phyloP scores from a whole-genome alignment of 805 yeast genomes.

The Wickerhamiella spandovensis region DNA sequence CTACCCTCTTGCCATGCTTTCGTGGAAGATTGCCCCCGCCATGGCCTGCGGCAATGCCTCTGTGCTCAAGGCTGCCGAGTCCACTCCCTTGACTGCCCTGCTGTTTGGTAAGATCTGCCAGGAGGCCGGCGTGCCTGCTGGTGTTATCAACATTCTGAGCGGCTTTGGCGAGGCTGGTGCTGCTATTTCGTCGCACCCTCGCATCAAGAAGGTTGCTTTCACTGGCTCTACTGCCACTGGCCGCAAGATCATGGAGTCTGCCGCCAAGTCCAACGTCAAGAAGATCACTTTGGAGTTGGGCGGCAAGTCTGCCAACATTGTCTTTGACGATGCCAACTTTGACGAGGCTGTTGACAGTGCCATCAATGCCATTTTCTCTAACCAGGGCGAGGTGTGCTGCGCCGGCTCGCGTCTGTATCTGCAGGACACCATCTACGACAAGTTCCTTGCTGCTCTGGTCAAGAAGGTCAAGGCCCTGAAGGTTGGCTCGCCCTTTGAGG shows the following conservation, averaged over 20 bases:
- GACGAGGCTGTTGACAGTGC: conserved; percentile 64
- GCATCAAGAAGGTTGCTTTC: conserved; percentile 81
- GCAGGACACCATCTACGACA: conserved; percentile 73
- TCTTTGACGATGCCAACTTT: conserved; percentile 74
- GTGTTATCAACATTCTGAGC: conserved; percentile 76
- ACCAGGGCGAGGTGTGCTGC: conserved; percentile 92
- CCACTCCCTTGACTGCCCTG: conserved; percentile 81
- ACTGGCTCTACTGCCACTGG: conserved; percentile 94
- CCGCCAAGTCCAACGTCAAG: conserved; percentile 72
- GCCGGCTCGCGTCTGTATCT: conserved; percentile 89
- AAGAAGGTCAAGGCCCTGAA: conserved; percentile 37
- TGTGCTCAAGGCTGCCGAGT: conserved; percentile 82
- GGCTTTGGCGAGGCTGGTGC: conserved; percentile 85
- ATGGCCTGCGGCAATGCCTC: conserved; percentile 81
- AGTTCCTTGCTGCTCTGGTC: conserved; percentile 49
- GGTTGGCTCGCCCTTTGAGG: conserved; percentile 77
- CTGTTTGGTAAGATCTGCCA: conserved; percentile 53
- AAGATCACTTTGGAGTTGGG: conserved; percentile 91
- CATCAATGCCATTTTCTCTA: conserved; percentile 73
- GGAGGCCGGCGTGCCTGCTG: conserved; percentile 84
- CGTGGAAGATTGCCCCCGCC: conserved; percentile 93
- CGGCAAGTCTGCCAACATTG: conserved; percentile 89
- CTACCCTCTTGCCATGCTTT: conserved; percentile 85
- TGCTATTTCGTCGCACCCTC: conserved; percentile 63
- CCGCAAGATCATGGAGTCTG: conserved; percentile 62